A percentile compares a stretch with the other conserved stretches of the same genome.
Conservation (phyloP, 768 basidiomycete genomes). For the Hygrophorus pudorinus region DNA sequence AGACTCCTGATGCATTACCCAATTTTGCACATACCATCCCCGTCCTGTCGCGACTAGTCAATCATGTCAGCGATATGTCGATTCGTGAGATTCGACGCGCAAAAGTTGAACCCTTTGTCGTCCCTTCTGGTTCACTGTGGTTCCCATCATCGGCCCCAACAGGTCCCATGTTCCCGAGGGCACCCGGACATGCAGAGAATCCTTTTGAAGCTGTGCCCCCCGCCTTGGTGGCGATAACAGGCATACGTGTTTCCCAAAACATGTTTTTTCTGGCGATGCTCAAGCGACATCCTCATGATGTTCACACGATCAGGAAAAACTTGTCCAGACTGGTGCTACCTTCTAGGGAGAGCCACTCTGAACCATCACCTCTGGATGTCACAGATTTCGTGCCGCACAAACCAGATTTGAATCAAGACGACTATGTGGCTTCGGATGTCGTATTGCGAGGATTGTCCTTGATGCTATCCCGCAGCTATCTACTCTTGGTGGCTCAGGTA, state of each 20-base stretch:
- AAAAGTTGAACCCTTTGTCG: constrained; percentile 57
- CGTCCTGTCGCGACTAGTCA: constrained; percentile 45
- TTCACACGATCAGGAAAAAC: constrained; percentile 55
- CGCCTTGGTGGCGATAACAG: constrained; percentile 42
- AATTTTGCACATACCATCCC: constrained; percentile 48
- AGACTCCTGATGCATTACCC: constrained; percentile 31
- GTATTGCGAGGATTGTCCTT: constrained; percentile 40
- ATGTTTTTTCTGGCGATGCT: constrained; percentile 55
- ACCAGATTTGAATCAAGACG: constrained; percentile 1
- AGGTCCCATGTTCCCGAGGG: constrained; percentile 53
- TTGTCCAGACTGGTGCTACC: constrained; percentile 55
- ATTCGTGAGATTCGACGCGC: constrained; percentile 63
- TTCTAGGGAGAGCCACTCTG: constrained; percentile 20
- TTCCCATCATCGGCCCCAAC: constrained; percentile 45
- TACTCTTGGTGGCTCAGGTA: constrained; percentile 58
- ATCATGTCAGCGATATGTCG: constrained; percentile 63
- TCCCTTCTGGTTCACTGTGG: constrained; percentile 67
- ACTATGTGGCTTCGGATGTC: constrained; percentile 10
- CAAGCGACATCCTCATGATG: constrained; percentile 56
- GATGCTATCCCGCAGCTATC: constrained; percentile 55
- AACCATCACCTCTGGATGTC: constrained; percentile 27
- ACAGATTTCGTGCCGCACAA: constrained; percentile 39
- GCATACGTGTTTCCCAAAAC: constrained; percentile 65
- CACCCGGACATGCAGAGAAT: constrained; percentile 23
- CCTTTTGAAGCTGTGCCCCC: constrained; percentile 29